These are phyloP conservation scores for Rutstroemia sp. DNA, from an alignment of 2,329 filamentous ascomycete species.

Conservation along the genomic window DNA sequence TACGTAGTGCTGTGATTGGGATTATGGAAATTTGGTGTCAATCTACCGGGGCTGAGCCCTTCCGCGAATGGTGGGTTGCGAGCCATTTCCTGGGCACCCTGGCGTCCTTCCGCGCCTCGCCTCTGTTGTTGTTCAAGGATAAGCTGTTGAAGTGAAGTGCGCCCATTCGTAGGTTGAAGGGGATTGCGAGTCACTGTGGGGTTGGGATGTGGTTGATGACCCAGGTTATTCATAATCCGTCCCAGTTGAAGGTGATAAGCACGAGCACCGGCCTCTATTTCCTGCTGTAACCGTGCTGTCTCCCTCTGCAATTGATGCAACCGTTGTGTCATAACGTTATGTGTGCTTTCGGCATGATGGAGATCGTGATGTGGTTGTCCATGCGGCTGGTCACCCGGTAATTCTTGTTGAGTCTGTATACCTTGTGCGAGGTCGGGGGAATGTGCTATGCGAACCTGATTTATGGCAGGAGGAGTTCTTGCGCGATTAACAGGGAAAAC, in stretches of 20 bases:
- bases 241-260: constrained; percentile 1
- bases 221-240: constrained; percentile 1
- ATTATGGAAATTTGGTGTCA: constrained; percentile 25
- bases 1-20: constrained; percentile 36
- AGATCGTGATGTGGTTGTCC: constrained; percentile 20
- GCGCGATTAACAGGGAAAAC: no score
- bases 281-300: constrained; percentile 35
- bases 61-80: constrained; percentile 14
- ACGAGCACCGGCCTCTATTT: constrained; percentile 23
- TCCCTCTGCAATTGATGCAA: constrained; percentile 42
- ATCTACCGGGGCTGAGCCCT: constrained; percentile 24
- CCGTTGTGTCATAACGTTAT: constrained; percentile 33
- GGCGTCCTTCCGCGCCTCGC: constrained; percentile 19
- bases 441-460: constrained; percentile 10
- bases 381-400: constrained; percentile 17
- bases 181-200: constrained; percentile 1
- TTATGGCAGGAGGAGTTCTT: constrained; percentile 14
- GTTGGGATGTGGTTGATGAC: constrained; percentile 6
- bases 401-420: constrained; percentile 16
- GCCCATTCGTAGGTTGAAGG: not conserved
- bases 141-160: constrained; percentile 6
- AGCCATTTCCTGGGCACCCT: constrained; percentile 18
- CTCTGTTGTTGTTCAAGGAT: constrained; percentile 8
- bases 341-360: constrained; percentile 16
- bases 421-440: not conserved